Conservation (phyloP, 75 land plant genomes). For the Cupressus sempervirens region DNA sequence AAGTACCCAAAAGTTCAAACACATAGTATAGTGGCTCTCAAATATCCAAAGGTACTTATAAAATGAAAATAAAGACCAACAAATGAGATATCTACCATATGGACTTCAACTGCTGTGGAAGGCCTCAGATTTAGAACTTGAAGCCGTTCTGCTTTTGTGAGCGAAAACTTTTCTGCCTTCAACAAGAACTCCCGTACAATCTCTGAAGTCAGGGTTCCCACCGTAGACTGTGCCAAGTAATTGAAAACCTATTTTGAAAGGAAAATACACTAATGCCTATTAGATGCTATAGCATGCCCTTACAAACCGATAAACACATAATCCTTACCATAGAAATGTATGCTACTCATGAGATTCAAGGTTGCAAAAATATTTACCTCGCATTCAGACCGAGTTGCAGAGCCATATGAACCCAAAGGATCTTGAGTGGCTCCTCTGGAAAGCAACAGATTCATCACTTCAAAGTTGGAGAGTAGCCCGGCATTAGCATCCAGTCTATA, state of each 20-base stretch:
- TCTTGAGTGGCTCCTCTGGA: slow-evolving; percentile 62
- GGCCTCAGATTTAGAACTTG: slow-evolving; percentile 56
- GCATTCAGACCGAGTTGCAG: slow-evolving; percentile 61
- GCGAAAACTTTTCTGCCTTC: slow-evolving; percentile 27
- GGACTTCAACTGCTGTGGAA: slow-evolving; percentile 41
- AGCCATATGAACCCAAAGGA: slow-evolving; percentile 28
- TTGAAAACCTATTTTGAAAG: slow-evolving; percentile 42
- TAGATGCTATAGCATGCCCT: background rate
- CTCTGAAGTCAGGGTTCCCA: slow-evolving; percentile 46
- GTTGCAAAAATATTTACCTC: slow-evolving; percentile 41
- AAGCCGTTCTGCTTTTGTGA: slow-evolving; percentile 43
- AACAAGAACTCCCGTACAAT: slow-evolving; percentile 22
- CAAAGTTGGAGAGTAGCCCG: slow-evolving; percentile 69
- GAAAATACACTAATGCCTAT: background rate
- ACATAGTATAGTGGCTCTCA: background rate
- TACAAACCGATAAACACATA: background rate
- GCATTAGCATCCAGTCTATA: slow-evolving; percentile 49
- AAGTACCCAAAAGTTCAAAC: background rate
- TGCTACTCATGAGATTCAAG: background rate
- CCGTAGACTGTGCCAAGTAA: slow-evolving; percentile 39
- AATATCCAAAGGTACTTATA: background rate
- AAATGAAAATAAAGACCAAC: background rate
- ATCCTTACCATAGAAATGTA: background rate
- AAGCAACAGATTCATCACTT: slow-evolving; percentile 58
- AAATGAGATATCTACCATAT: slow-evolving; percentile 31